Conservation (phyloP, 768 basidiomycete species). For the Phlegmacium glaucopus region DNA sequence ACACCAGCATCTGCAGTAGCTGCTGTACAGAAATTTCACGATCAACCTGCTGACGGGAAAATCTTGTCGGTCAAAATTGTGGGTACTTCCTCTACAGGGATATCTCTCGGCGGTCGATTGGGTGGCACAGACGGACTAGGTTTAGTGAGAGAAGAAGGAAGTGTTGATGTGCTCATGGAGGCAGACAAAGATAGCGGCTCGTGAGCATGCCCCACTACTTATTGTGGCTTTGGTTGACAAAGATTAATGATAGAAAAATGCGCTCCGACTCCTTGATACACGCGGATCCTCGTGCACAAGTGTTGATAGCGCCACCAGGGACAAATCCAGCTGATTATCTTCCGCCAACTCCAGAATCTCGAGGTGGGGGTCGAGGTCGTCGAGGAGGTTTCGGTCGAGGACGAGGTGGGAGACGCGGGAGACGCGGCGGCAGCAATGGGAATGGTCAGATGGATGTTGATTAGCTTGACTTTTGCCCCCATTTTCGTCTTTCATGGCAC, state of each 20-base stretch:
- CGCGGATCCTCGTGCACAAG: slow-evolving; percentile 60
- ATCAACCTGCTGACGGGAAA: slow-evolving; percentile 80
- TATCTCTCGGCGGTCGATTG: slow-evolving; percentile 54
- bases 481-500: slow-evolving; percentile 9
- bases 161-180: slow-evolving; percentile 62
- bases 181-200: slow-evolving; percentile 43
- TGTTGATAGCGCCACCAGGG: slow-evolving; percentile 69
- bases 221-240: background rate
- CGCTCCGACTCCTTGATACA: slow-evolving; percentile 75
- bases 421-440: slow-evolving; percentile 32
- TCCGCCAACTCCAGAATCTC: slow-evolving; percentile 28
- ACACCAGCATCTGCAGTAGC: slow-evolving; percentile 54
- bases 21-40: slow-evolving; percentile 74
- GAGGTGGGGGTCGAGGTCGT: slow-evolving; percentile 36
- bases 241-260: slow-evolving; percentile 57
- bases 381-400: slow-evolving; percentile 37
- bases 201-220: slow-evolving; percentile 38
- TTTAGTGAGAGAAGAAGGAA: slow-evolving; percentile 48
- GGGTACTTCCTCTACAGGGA: slow-evolving; percentile 45
- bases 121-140: slow-evolving; percentile 52
- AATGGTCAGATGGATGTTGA: slow-evolving; percentile 52
- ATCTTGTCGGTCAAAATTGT: slow-evolving; percentile 63
- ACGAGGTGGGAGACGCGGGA: slow-evolving; percentile 34
- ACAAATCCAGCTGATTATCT: slow-evolving; percentile 51
- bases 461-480: slow-evolving; percentile 22